Conservation (phyloP, 2,329 filamentous ascomycete species). For the Colletotrichum eremochloae region DNA sequence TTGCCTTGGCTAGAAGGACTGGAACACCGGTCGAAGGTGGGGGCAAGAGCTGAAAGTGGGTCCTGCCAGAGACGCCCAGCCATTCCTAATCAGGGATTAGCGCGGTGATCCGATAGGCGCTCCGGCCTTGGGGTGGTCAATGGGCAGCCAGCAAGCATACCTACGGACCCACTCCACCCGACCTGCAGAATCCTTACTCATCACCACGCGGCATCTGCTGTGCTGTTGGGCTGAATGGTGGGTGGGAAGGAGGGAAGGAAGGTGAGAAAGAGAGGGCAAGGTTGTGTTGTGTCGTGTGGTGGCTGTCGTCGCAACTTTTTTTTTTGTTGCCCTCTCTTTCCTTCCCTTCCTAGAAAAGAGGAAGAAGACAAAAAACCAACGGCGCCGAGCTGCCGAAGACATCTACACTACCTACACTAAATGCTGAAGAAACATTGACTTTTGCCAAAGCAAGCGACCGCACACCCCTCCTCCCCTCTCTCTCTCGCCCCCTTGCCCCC, state of each 20-base stretch:
- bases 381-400: conserved; percentile 30
- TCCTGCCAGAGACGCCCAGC: background rate
- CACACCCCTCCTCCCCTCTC: background rate
- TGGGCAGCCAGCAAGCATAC: background rate
- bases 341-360: background rate
- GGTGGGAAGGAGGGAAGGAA: background rate
- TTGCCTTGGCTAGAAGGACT: conserved; percentile 19
- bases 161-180: background rate
- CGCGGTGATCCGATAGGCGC: conserved; percentile 20
- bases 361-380: conserved; percentile 1
- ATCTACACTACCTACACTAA: too few relatives aligned
- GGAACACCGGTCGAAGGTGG: conserved; percentile 26
- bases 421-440: conserved; percentile 15
- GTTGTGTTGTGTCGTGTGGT: background rate
- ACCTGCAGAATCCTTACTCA: conserved; percentile 10
- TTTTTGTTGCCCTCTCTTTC: background rate
- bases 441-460: background rate
- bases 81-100: conserved; percentile 1
- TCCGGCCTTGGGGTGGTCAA: conserved; percentile 11
- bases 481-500: background rate
- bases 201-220: background rate
- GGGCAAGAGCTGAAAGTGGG: background rate
- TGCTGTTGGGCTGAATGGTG: background rate
- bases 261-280: background rate
- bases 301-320: background rate